Conservation (phyloP, 1,284 basidiomycete species). For the Phenoliferia sp. region DNA sequence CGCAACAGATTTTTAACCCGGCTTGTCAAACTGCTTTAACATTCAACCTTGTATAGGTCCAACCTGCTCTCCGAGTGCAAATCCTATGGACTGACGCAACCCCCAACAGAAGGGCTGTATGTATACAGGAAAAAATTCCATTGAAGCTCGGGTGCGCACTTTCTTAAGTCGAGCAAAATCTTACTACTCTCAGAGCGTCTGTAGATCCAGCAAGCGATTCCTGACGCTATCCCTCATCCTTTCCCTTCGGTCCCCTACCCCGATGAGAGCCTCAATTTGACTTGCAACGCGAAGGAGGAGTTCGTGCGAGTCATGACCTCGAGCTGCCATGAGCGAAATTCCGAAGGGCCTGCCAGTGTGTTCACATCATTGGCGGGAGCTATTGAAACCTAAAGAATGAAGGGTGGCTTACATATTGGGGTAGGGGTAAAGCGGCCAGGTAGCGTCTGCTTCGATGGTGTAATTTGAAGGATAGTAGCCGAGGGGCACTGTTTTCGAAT, state of each 20-base stretch:
- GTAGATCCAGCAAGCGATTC: not conserved
- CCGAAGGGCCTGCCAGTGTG: not conserved
- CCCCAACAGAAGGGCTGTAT: no score
- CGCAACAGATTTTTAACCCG: no score
- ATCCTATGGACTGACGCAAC: no score
- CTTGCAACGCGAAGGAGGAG: not conserved
- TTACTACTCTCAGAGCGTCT: no score
- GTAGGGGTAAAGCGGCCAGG: not conserved
- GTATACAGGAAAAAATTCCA: no score
- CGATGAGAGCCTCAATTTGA: not conserved
- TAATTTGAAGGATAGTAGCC: not conserved
- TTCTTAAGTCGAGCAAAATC: no score
- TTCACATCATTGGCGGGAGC: not conserved
- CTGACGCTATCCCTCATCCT: not conserved
- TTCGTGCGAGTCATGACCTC: not conserved
- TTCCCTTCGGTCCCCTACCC: not conserved
- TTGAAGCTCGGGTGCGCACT: no score
- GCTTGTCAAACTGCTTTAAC: no score
- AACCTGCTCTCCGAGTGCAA: no score
- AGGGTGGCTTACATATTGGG: not conserved
- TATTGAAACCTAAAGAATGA: not conserved
- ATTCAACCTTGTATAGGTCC: no score
- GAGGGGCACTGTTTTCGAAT: not conserved
- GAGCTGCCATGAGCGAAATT: not conserved
- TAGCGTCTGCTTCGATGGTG: not conserved